Base-by-base conservation (phyloP, 441 rosid genomes). In the Hura crepitans region DNA sequence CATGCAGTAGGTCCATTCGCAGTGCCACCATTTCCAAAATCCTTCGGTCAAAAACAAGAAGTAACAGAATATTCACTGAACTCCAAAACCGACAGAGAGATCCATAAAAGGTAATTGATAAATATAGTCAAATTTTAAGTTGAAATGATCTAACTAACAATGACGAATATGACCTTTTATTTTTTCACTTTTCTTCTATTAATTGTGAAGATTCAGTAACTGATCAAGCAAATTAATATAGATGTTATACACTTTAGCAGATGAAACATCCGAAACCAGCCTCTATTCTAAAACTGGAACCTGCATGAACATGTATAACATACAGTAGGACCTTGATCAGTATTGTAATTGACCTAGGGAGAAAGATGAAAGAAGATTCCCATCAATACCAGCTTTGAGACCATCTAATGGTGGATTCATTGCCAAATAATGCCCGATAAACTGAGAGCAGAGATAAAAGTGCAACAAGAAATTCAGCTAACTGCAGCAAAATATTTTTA, bases 21-120 rank as follows among this genome's bases (percentile, higher is more conserved):
- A 87, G 72, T 86, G 91, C 72, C 68, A 84, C 85, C 92, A 89
- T 86, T 85, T 87, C 89, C 91, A 85, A 75, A 77, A 71, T 82
- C 89, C 87, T 89, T 80, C 84, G 82, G 65, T 72, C 68, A 81
- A 71, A 77, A 74, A 84, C 73, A 82, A 74, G 54, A 67, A 59
- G 62, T n/a, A 67, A 54, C 61, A 73, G 5, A 39, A 59, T 6
- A 56, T n/a, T 54, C 8, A 2, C 58, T 55, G 63, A 45, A 64
- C 11, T 35, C 9, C 43, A 69, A 43, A 68, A 23, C 42, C 49
- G 25, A 33, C 20, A 28, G 33, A 37, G 33, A 37, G 46, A 53
- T 7, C 18, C 46, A 63, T n/a, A 46, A 4, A 55, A 22, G 23
- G 12, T 9, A 69, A 53, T 8, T 5, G 43, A 53, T 22, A 42